Evolutionary conservation across 2,329 filamentous ascomycete species (phyloP).

Genomic region (Neofusicoccum parvum): DNA sequence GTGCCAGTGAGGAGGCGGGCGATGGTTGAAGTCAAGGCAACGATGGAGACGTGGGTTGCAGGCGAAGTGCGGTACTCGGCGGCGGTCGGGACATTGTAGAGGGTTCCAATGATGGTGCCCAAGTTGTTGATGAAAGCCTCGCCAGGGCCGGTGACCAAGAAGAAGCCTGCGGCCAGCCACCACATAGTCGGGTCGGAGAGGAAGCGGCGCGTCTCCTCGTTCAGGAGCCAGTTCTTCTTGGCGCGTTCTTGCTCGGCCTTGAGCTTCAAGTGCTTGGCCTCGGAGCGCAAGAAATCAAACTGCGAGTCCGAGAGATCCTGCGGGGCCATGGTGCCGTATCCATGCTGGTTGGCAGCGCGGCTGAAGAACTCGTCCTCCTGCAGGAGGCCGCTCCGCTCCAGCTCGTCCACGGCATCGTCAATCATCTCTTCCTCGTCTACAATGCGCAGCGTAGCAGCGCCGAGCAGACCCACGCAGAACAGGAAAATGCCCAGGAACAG

Average conservation of each 20-base stretch:
- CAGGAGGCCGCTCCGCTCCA: constrained; percentile 85
- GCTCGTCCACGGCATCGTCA: constrained; percentile 83
- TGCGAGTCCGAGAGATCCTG: constrained; percentile 50
- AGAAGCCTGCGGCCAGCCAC: constrained; percentile 87
- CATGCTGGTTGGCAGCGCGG: constrained; percentile 54
- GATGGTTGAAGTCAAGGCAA: constrained; percentile 87
- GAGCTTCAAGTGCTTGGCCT: constrained; percentile 48
- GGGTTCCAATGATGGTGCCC: constrained; percentile 86
- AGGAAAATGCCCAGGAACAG: constrained; percentile 78
- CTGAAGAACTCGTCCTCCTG: constrained; percentile 74
- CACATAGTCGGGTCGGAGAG: constrained; percentile 92
- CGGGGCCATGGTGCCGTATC: constrained; percentile 65
- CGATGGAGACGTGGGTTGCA: constrained; percentile 88
- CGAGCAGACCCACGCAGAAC: constrained; percentile 69
- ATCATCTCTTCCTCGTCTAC: constrained; percentile 87
- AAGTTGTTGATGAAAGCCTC: constrained; percentile 98
- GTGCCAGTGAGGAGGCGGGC: constrained; percentile 87
- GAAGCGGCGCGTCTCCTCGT: constrained; percentile 85
- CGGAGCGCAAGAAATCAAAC: constrained; percentile 47
- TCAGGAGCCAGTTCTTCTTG: constrained; percentile 89
- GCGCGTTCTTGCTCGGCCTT: constrained; percentile 58
- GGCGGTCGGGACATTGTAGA: constrained; percentile 66
- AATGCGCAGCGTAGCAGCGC: constrained; percentile 72
- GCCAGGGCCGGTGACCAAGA: constrained; percentile 91
- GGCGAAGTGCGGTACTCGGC: constrained; percentile 57